Percentiles rank a stretch among this genome's conserved stretches.
Evolutionary conservation across 192 early-diverging fungal species (phyloP).

Genomic region (Mortierella alpina): DNA sequence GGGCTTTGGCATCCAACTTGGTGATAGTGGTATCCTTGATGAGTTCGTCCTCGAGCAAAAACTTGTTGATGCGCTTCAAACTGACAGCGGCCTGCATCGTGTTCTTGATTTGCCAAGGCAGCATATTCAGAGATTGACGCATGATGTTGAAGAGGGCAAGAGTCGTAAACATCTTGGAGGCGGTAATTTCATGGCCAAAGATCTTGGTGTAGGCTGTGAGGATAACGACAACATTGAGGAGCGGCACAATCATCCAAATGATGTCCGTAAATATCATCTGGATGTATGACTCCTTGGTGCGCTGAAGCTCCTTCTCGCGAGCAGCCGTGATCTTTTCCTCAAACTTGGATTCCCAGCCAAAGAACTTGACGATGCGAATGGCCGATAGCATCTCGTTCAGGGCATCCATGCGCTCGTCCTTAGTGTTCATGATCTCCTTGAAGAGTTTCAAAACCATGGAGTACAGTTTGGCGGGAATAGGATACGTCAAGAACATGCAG

Average conservation of each 20-base stretch:
- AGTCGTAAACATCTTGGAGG: conserved; percentile 75
- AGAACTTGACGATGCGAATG: conserved; percentile 94
- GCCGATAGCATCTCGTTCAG: conserved; percentile 83
- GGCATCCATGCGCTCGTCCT: conserved; percentile 83
- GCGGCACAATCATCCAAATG: conserved; percentile 67
- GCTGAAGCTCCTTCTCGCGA: conserved; percentile 73
- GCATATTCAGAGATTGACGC: conserved; percentile 70
- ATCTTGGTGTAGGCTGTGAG: conserved; percentile 71
- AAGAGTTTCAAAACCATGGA: conserved; percentile 60
- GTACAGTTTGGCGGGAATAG: conserved; percentile 64
- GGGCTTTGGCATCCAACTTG: conserved; percentile 45
- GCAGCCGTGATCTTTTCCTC: conserved; percentile 70
- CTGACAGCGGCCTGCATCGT: conserved; percentile 72
- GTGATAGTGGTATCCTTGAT: conserved; percentile 54
- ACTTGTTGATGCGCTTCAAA: conserved; percentile 76
- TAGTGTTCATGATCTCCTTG: conserved; percentile 67
- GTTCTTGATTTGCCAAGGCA: conserved; percentile 69
- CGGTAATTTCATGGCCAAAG: conserved; percentile 68
- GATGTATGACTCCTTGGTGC: conserved; percentile 61
- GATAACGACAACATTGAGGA: conserved; percentile 70
- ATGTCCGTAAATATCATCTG: conserved; percentile 68
- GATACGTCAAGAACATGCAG: conserved; percentile 72
- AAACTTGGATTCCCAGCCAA: conserved; percentile 87
- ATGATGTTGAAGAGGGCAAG: conserved; percentile 80
- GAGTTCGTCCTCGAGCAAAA: conserved; percentile 85